Evolutionary conservation across 1,284 basidiomycete genomes (phyloP), one percentile per base, ranked within the genome.

Genomic region (Cryptococcus deneoformans): DNA sequence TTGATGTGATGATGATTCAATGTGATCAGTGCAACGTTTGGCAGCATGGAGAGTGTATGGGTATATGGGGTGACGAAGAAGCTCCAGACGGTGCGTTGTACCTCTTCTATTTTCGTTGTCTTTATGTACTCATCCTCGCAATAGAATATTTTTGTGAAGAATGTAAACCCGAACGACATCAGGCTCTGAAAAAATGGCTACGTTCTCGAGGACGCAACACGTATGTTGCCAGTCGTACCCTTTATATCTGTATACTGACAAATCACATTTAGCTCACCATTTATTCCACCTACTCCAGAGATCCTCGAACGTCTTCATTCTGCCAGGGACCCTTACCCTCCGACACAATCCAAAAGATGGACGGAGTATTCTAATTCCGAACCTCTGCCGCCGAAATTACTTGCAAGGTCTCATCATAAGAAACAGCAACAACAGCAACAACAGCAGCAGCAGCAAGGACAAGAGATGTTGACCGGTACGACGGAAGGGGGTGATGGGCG

Each of bases 31-130:
- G 95, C 82, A 90, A 92, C 71, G 91, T 92, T 61, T 99, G 95
- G 95, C 95, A 99, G 78, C 95, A 99, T 77, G 94, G 94, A 16
- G 84, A 88, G 37, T 99, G 95, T 79, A 93, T 99, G 86, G 95
- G 95, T 50, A 91, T 91, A 75, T 85, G 87, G 73, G 86, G 85
- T 45, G 90, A 93, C 73, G 88, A 89, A 60, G 87, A 87, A 68
- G 84, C 90, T 37, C 87, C 87, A 56, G 84, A 89, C 67, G 86
- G 86, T 71, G 83, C 86, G 78, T 90, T 10, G 4, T 29, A 24
- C 37, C 20, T 36, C 29, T 16, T 43, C 2, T 38, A 39, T 49
- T 50, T 1, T 16, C 29, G 16, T 8, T 44, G 35, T 40, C 48
- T 39, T 12, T 51, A 14, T 45, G 29, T 16, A 50, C n/a, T 39